Percentiles rank a stretch among this genome's conserved stretches.
Evolutionary conservation across 148 eudicot species (phyloP).

Genomic region (Rhododendron molle): DNA sequence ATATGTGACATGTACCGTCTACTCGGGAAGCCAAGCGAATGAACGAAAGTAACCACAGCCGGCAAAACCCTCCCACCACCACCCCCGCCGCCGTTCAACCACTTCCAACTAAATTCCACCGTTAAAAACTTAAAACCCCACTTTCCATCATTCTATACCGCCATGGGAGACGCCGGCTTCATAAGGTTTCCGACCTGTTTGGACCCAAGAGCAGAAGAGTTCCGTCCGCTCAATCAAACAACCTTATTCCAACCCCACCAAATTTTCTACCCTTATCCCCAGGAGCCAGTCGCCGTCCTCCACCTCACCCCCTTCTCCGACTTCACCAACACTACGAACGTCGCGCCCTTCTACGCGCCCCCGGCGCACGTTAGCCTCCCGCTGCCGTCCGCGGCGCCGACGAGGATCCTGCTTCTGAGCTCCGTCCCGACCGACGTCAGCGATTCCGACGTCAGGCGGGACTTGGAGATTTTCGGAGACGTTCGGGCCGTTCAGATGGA

Average conservation of each 20-base stretch:
- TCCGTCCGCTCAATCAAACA: conserved; percentile 21
- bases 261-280: neutral
- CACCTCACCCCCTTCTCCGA: neutral
- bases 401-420: conserved; percentile 52
- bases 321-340: too few relatives aligned
- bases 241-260: neutral
- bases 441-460: conserved; percentile 61
- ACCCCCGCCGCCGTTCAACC: neutral
- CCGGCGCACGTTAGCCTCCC: neutral
- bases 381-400: conserved; percentile 35
- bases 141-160: neutral
- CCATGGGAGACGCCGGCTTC: conserved; percentile 34
- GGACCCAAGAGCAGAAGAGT: conserved; percentile 56
- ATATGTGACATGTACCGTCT: neutral
- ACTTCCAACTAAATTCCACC: neutral
- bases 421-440: conserved; percentile 50
- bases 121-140: neutral
- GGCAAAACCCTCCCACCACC: neutral
- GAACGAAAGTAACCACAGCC: conserved; percentile 1
- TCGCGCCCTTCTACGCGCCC: neutral
- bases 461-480: conserved; percentile 73
- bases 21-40: conserved; percentile 5
- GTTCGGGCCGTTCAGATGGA: conserved; percentile 85
- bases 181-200: conserved; percentile 24
- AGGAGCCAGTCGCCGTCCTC: neutral